Evolutionary conservation across 495 filamentous ascomycete genomes (phyloP).

Genomic region (Podospora sp.): DNA sequence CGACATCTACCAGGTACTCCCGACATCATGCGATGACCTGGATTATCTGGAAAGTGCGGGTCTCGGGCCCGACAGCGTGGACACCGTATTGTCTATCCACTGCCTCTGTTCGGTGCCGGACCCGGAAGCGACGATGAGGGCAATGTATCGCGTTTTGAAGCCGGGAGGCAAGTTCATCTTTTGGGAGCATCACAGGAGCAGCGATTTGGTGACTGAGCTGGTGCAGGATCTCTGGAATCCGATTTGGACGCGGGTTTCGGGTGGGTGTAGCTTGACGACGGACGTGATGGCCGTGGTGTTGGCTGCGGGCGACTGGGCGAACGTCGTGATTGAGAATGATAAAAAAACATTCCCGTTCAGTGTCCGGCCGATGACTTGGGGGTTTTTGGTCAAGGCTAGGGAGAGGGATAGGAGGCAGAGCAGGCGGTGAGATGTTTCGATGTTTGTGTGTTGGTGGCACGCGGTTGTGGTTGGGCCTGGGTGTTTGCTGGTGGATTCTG

Average conservation of each 20-base stretch:
- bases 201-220: not conserved
- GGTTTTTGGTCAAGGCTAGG: too few relatives aligned
- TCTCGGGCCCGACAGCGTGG: not conserved
- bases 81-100: not conserved
- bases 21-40: not conserved
- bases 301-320: not conserved
- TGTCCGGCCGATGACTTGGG: too few relatives aligned
- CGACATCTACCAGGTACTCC: conserved; percentile 3
- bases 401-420: too few relatives aligned
- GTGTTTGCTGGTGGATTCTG: too few relatives aligned
- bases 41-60: not conserved
- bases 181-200: conserved; percentile 9
- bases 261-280: conserved; percentile 1
- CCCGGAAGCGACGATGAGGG: not conserved
- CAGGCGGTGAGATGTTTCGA: too few relatives aligned
- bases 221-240: conserved; percentile 11
- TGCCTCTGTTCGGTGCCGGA: not conserved
- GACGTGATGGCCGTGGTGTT: not conserved
- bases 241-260: not conserved
- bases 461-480: too few relatives aligned
- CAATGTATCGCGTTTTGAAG: not conserved
- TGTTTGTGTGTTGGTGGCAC: too few relatives aligned
- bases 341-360: too few relatives aligned
- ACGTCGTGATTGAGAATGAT: too few relatives aligned
- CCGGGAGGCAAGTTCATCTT: conserved; percentile 8